Base-by-base conservation (phyloP, 202 grass and related monocot species). In the Zizania palustris region DNA sequence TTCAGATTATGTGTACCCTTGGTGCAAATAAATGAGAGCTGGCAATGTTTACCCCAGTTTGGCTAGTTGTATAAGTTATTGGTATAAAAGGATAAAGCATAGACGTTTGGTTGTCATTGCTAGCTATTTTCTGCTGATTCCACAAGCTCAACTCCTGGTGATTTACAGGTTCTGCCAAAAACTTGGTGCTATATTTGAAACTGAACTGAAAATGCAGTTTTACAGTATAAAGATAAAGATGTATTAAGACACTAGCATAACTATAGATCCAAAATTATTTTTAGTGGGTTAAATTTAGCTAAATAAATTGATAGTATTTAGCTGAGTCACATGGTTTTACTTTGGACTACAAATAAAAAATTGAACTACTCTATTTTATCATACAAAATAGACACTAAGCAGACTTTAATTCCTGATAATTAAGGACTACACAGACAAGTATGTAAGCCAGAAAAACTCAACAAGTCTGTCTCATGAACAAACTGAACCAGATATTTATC, bases 11-110 rank as follows among this genome's bases (percentile, higher is more conserved):
- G 63, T 39, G 9, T n/a, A 22, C 55, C 58, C 42, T 71, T n/a
- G 44, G 50, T 6, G 1, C 53, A 72, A 72, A 67, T 67, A 78
- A 70, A 69, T 63, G 56, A 70, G 21, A 79, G 5, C 16, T 54
- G 16, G 50, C 50, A 18, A 3, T 54, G 50, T 54, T 54, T 54
- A 18, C 16, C 16, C 50, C 50, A 18, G 50, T 54, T 51, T 49
- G 4, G 7, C 10, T 68, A 8, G 44, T 43, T 84, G 51, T n/a
- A 69, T 6, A 54, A 18, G 6, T 18, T 16, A 54, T 1, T 7
- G 46, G 38, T 57, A 57, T 71, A 63, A 43, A 39, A 54, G 10
- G 69, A 14, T 65, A 44, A 55, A 19, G 45, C 16, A 42, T 50
- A 14, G 12, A 21, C 34, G 67, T 38, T 38, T 35, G 14, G n/a